Percentiles rank a stretch among this genome's conserved stretches.
Evolutionary conservation across 768 basidiomycete genomes (phyloP).

Genomic region (Boletus subparvulus): DNA sequence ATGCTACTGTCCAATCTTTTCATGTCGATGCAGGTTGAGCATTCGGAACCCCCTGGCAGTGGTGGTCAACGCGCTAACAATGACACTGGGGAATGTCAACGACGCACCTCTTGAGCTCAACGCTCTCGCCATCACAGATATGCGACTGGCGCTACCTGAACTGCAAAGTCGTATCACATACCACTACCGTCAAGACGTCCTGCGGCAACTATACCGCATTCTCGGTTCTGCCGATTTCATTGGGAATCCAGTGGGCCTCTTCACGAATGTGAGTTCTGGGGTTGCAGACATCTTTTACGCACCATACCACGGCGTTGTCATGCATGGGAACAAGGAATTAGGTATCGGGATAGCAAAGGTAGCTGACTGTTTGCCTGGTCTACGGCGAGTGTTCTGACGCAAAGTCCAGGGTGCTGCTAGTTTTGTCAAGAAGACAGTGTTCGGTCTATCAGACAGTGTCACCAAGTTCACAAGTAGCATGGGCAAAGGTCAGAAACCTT

Average conservation of each 20-base stretch:
- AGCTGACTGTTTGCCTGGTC: background rate
- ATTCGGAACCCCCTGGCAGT: slow-evolving; percentile 90
- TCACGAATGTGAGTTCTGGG: slow-evolving; percentile 97
- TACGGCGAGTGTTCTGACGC: slow-evolving; percentile 12
- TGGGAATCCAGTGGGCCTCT: slow-evolving; percentile 93
- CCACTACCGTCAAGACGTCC: slow-evolving; percentile 91
- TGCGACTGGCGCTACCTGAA: slow-evolving; percentile 83
- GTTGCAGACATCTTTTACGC: slow-evolving; percentile 99
- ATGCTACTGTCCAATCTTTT: background rate
- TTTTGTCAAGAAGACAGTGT: slow-evolving; percentile 98
- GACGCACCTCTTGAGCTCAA: slow-evolving; percentile 94
- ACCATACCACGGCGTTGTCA: slow-evolving; percentile 93
- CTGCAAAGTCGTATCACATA: slow-evolving; percentile 81
- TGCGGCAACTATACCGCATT: slow-evolving; percentile 93
- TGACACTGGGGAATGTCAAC: slow-evolving; percentile 96
- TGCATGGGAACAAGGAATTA: slow-evolving; percentile 93
- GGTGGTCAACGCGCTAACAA: slow-evolving; percentile 90
- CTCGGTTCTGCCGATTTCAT: slow-evolving; percentile 98
- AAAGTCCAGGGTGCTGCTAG: slow-evolving; percentile 85
- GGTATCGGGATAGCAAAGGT: slow-evolving; percentile 95
- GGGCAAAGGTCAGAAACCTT: slow-evolving; percentile 70
- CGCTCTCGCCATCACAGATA: slow-evolving; percentile 90
- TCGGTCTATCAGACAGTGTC: slow-evolving; percentile 92
- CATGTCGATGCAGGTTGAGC: slow-evolving; percentile 49
- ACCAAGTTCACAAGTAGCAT: slow-evolving; percentile 99